Evolutionary conservation across 2,329 filamentous ascomycete genomes (phyloP), one percentile per base, ranked within the genome.

Genomic region (Apiospora hydei): DNA sequence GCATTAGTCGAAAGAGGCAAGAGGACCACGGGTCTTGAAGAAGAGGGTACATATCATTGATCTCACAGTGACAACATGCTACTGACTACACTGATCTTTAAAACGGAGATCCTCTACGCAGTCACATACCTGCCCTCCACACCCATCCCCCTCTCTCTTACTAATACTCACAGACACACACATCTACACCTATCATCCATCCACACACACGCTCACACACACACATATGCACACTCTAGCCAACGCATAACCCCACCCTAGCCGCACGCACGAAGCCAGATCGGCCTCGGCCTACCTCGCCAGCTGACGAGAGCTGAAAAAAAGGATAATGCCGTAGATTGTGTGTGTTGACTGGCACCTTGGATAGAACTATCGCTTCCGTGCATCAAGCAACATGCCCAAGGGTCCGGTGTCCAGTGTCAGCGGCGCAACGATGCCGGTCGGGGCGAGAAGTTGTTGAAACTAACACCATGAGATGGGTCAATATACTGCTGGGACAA

Each of bases 221-320:
- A 64, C 57, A 38, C 34, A n/a, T n/a, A 64, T 64, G 57, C 57
- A 64, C 57, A n/a, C 34, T 41, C 57, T 64, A 41, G 57, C 30
- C 57, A 64, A 41, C 57, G 34, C 53, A 61, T 34, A 34, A 34
- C 34, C 51, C 26, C 26, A 57, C 51, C 51, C 51, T 26, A 57
- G 51, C 51, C 51, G 51, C 51, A 57, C 26, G 51, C 53, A 21
- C 53, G 16, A 61, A 61, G 53, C 57, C 21, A 64, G 57, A 64
- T 64, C 57, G 57, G 57, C 57, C 57, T 41, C 57, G 57, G 57
- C 57, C 57, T 14, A 64, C 34, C 57, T 64, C 57, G 57, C 34
- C 57, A 64, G 57, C 57, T 64, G 57, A 64, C 57, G 57, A 34
- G 34, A 41, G 57, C 57, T 64, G 57, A 64, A 41, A 64, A 41